Evolutionary conservation across 2,329 filamentous ascomycete genomes (phyloP), one percentile per base, ranked within the genome.

Genomic region (Fusarium chlamydosporum): DNA sequence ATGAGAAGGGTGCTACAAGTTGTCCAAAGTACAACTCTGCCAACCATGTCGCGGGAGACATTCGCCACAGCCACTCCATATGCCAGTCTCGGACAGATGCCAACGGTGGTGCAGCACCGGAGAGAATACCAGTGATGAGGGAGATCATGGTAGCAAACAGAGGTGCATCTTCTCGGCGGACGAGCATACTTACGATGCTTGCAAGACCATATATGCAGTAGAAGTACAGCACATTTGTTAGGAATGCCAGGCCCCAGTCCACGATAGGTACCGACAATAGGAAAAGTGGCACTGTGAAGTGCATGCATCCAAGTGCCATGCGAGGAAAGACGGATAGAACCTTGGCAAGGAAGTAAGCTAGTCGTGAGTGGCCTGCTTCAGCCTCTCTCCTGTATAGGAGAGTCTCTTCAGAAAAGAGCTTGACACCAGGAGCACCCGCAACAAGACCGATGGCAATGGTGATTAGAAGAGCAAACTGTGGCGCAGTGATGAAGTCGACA

Each of bases 201-300:
- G 86, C 82, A 8, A 88, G 79, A 0, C 86, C 85, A 72, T 88
- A 88, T 51, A 88, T 85, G 70, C 83, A 84, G 76, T 84, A 89
- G 70, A 87, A 88, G 75, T 88, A 88, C 11, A 83, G 63, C 45
- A 88, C 70, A 57, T 88, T 88, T 8, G 80, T 81, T 15, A 79
- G 54, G 72, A 85, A 88, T 27, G 84, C 83, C 11, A 80, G 74
- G 23, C 75, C 73, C 77, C 82, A 89, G n/a, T 74, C 72, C 18
- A 88, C 86, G 23, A 83, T 76, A 2, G 86, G 85, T 5, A 80
- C 82, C 1, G 82, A 78, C 9, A 88, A 79, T 2, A 87, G 67
- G 37, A 83, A 79, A 15, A 87, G 76, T 18, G 85, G 77, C 6
- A 83, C 82, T 2, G 85, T 83, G 75, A 88, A 88, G 73, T 89